Evolutionary conservation across 257 asterid genomes (phyloP).

Genomic region (Phtheirospermum japonicum): DNA sequence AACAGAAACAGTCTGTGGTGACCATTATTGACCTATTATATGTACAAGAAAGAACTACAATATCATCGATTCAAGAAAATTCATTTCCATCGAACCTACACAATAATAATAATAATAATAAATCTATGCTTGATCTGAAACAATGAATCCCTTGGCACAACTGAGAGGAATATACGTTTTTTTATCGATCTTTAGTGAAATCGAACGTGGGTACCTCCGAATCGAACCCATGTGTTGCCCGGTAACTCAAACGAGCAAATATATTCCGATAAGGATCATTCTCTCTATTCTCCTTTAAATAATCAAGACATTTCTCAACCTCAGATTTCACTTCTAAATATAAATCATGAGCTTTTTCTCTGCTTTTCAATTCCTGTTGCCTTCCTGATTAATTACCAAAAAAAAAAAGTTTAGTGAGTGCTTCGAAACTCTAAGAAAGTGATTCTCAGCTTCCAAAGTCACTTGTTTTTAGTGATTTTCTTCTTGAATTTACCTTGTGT

Average conservation of each 20-base stretch:
- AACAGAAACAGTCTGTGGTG: no score
- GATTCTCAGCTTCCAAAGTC: not conserved
- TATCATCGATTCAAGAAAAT: no score
- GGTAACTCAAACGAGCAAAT: conserved; percentile 54
- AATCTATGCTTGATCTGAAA: not conserved
- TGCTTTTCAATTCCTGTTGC: conserved; percentile 57
- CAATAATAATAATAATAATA: no score
- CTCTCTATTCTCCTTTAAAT: conserved; percentile 67
- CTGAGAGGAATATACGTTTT: not conserved
- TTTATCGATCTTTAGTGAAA: conserved; percentile 15
- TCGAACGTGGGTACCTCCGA: conserved; percentile 76
- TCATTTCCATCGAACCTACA: no score
- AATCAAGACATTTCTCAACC: conserved; percentile 61
- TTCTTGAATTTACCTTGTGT: conserved; percentile 50
- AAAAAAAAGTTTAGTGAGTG: not conserved
- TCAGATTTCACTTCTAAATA: conserved; percentile 69
- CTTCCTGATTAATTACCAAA: conserved; percentile 43
- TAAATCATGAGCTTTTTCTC: conserved; percentile 59
- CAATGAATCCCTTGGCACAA: no score
- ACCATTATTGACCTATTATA: no score
- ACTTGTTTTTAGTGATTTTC: not conserved
- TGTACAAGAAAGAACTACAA: no score
- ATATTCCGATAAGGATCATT: conserved; percentile 65
- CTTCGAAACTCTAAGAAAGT: no score
- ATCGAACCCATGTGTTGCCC: conserved; percentile 62